These are phyloP conservation scores for Dichomitus squalens DNA, from an alignment of 1,284 basidiomycete genomes.

Conservation along the genomic window DNA sequence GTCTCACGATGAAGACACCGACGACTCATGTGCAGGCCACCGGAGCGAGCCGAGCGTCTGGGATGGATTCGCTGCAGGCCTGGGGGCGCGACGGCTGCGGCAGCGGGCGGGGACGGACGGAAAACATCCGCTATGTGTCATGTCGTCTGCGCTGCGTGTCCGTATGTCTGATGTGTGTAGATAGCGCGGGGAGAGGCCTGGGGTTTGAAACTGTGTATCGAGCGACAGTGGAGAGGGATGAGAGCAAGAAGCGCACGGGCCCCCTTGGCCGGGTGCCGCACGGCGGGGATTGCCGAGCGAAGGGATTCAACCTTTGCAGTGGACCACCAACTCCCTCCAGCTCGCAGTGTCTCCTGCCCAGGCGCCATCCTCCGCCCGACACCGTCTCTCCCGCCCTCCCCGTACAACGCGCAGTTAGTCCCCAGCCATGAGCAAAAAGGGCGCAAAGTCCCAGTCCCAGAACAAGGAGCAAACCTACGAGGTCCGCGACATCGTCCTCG, in stretches of 20 bases:
- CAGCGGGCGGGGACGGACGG: background rate
- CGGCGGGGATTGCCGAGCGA: slow-evolving; percentile 28
- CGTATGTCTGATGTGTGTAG: slow-evolving; percentile 1
- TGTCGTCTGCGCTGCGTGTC: background rate
- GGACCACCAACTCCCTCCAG: slow-evolving; percentile 30
- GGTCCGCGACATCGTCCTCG: slow-evolving; percentile 84
- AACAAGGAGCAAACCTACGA: slow-evolving; percentile 50
- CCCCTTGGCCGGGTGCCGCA: slow-evolving; percentile 26
- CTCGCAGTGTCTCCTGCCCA: slow-evolving; percentile 10
- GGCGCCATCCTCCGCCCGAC: slow-evolving; percentile 7
- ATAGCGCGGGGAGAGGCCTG: background rate
- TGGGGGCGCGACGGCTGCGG: background rate
- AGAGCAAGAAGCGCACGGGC: slow-evolving; percentile 26
- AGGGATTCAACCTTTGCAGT: slow-evolving; percentile 30
- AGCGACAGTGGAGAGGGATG: slow-evolving; percentile 9
- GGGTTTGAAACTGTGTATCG: slow-evolving; percentile 2
- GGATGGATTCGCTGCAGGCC: background rate
- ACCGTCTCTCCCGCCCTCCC: slow-evolving; percentile 4
- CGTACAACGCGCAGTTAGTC: slow-evolving; percentile 12
- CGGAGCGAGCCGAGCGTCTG: slow-evolving; percentile 1
- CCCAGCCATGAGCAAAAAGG: slow-evolving; percentile 59
- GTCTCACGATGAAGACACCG: background rate
- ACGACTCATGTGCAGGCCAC: background rate
- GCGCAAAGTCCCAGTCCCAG: slow-evolving; percentile 41
- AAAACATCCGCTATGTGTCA: slow-evolving; percentile 9